Evolutionary conservation across 169 alveolate genomes (phyloP), one percentile per base, ranked within the genome.

Genomic region (Eimeria mitis): DNA sequence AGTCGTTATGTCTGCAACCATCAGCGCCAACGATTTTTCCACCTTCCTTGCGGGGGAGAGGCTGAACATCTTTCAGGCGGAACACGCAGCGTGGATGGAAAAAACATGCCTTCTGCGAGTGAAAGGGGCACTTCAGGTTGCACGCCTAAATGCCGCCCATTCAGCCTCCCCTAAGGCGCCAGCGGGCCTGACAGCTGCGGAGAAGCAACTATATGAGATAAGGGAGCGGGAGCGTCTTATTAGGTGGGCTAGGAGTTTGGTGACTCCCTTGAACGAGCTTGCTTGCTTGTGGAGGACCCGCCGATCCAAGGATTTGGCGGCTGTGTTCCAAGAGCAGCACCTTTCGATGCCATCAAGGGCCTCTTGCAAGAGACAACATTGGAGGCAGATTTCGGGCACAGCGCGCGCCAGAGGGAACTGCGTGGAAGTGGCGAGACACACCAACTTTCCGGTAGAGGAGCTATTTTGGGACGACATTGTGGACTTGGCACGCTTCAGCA

Each of bases 41-140:
- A 0, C 90, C 31, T 83, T 83, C 52, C 90, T 83, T 52, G 42
- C 90, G 73, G 90, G 73, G 73, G 73, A 83, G 49, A 83, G 90
- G 31, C 16, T 83, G 73, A 83, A 83, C 40, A n/a, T 54, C 16
- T 83, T 83, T 31, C 56, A 83, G 34, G 90, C 90, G 2, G 90
- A 54, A 23, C 90, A 52, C 19, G 42, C 90, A 54, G 90, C 73
- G 23, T 47, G 89, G 89, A 49, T 31, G 49, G 89, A 79, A 25
- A 47, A n/a, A 31, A 49, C 89, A 47, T 52, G 42, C 68, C 68
- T 79, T 44, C 70, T 79, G 70, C 89, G 68, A 49, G 68, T 79
- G 11, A 79, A 31, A 28, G 89, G 65, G 68, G 47, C 65, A 14
- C 68, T 73, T 2, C 83, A 73, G 83, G 83, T 31, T 40, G 52